Evolutionary conservation across 2,329 filamentous ascomycete genomes (phyloP).

Genomic region (Paracorniculantispora psalliotae): DNA sequence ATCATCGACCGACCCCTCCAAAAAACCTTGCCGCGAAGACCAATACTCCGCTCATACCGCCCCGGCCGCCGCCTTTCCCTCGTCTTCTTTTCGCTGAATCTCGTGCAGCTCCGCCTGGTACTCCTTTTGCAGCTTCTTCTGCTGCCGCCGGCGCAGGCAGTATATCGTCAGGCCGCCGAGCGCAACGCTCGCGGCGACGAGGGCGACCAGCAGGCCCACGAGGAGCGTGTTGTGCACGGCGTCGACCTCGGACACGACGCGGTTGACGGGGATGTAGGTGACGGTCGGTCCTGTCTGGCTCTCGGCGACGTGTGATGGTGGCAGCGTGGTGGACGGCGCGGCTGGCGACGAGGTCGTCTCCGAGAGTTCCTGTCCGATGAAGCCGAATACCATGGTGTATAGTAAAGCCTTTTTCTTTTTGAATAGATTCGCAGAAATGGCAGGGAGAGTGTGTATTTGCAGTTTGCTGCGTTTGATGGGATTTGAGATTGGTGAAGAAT

Average conservation of each 20-base stretch:
- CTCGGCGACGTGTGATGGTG: background rate
- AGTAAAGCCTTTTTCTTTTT: background rate
- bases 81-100: background rate
- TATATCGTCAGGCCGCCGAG: conserved; percentile 2
- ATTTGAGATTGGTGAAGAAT: background rate
- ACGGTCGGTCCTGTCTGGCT: background rate
- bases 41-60: background rate
- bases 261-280: background rate
- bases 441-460: background rate
- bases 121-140: background rate
- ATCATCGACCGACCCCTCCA: background rate
- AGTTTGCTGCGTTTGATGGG: background rate
- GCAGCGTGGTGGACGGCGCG: background rate
- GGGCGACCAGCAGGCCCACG: background rate
- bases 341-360: background rate
- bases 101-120: conserved; percentile 3
- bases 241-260: background rate
- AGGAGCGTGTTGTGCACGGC: conserved; percentile 6
- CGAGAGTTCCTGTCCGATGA: conserved; percentile 8
- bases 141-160: background rate
- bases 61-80: background rate
- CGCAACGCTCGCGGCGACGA: conserved; percentile 1
- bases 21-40: background rate
- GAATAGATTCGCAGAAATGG: background rate
- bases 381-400: background rate